These are phyloP conservation scores for Verticillium zaregamsianum DNA, from an alignment of 2,329 filamentous ascomycete species.

Conservation along the genomic window DNA sequence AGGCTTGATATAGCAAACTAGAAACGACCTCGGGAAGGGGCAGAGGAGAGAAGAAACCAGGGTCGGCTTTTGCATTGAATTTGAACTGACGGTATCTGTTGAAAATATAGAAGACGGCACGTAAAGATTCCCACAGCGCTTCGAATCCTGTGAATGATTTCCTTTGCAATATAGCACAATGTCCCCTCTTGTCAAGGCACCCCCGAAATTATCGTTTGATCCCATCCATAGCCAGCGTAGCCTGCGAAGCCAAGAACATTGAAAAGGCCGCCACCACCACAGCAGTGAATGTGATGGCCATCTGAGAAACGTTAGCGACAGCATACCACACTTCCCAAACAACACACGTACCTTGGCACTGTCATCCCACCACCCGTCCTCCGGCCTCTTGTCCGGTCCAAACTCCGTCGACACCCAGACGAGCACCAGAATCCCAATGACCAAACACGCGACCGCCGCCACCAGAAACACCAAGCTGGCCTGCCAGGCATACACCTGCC, in stretches of 20 bases:
- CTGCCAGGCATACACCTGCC: slow-evolving; percentile 19
- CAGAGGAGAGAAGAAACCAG: too few species aligned
- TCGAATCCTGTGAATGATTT: too few species aligned
- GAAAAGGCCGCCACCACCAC: slow-evolving; percentile 3
- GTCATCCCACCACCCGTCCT: slow-evolving; percentile 14
- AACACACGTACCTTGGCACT: slow-evolving; percentile 5
- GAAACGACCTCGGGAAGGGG: too few species aligned
- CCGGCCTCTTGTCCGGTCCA: slow-evolving; percentile 10
- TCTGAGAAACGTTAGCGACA: background rate
- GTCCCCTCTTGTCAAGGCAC: too few species aligned
- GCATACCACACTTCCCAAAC: background rate
- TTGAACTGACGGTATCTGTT: too few species aligned
- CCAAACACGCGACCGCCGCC: slow-evolving; percentile 14
- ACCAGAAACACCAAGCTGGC: slow-evolving; percentile 14
- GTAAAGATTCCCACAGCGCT: too few species aligned
- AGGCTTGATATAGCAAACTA: too few species aligned
- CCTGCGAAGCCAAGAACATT: slow-evolving; percentile 2
- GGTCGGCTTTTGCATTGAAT: too few species aligned
- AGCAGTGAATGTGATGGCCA: slow-evolving; percentile 9
- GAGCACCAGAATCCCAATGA: slow-evolving; percentile 14
- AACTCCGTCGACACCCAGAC: slow-evolving; percentile 16
- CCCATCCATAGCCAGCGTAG: background rate
- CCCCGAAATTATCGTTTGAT: background rate
- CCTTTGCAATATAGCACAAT: too few species aligned
- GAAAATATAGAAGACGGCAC: too few species aligned